phyloP scores from a whole-genome alignment of 805 yeast genomes.

The Isabelozyma rhagii region DNA sequence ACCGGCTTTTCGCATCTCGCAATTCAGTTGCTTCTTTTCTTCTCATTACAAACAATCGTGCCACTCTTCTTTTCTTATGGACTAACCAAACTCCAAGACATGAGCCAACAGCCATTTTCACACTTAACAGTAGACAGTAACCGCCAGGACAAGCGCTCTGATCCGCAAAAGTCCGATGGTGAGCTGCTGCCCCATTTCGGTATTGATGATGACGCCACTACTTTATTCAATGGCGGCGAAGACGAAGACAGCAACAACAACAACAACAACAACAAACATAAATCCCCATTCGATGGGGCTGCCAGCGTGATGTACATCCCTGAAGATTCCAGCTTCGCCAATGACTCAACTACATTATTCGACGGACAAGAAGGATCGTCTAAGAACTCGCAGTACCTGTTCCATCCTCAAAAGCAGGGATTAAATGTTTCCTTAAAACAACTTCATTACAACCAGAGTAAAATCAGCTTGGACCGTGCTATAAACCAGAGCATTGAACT shows the following conservation, averaged over 20 bases:
- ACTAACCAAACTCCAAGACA: too few species aligned
- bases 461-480: conserved; percentile 59
- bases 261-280: not conserved
- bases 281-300: conserved; percentile 6
- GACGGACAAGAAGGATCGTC: conserved; percentile 27
- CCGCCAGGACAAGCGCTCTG: too few species aligned
- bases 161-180: too few species aligned
- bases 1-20: too few species aligned
- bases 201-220: not conserved
- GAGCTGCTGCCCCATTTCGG: not conserved
- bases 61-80: too few species aligned
- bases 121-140: too few species aligned
- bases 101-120: too few species aligned
- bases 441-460: conserved; percentile 70
- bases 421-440: conserved; percentile 63
- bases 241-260: too few species aligned
- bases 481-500: conserved; percentile 53
- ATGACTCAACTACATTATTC: conserved; percentile 24
- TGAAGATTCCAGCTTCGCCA: conserved; percentile 25
- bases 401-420: conserved; percentile 9
- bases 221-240: not conserved
- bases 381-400: conserved; percentile 2
- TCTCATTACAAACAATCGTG: too few species aligned
- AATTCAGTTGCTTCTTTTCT: too few species aligned
- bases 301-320: conserved; percentile 27